Percentiles rank a stretch among this genome's conserved stretches.
Evolutionary conservation across 352 stramenopile genomes (phyloP).

Genomic region (Phytophthora pisi): DNA sequence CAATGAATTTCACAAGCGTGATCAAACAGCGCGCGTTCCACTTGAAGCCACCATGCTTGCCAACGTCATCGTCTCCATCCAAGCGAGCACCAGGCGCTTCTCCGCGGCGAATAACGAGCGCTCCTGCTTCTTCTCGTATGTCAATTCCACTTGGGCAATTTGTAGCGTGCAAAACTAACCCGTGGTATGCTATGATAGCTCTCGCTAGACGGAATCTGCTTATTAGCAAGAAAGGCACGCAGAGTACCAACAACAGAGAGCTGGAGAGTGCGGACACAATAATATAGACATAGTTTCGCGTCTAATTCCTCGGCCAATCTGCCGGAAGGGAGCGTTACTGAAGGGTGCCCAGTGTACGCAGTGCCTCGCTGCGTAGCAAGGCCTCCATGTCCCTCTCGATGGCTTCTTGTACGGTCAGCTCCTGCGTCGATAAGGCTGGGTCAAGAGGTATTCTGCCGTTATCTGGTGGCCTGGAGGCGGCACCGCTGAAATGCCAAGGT

Average conservation of each 20-base stretch:
- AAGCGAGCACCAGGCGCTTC: constrained; percentile 29
- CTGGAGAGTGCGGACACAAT: constrained; percentile 19
- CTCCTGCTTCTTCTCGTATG: constrained; percentile 36
- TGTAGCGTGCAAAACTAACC: not conserved
- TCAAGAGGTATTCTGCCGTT: not conserved
- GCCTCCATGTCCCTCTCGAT: constrained; percentile 34
- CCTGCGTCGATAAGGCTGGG: constrained; percentile 9
- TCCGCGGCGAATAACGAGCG: constrained; percentile 32
- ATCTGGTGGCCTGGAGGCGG: not conserved
- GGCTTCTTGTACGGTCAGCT: constrained; percentile 29
- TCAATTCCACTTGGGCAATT: not conserved
- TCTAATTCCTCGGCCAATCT: not conserved
- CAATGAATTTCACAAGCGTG: constrained; percentile 47
- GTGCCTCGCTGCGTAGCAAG: constrained; percentile 19
- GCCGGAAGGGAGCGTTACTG: not conserved
- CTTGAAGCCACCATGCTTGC: constrained; percentile 41
- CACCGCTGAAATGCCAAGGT: constrained; percentile 4
- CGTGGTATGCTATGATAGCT: constrained; percentile 5
- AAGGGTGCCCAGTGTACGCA: not conserved
- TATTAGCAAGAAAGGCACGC: constrained; percentile 14
- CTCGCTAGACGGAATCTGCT: constrained; percentile 29
- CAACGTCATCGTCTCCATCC: constrained; percentile 25
- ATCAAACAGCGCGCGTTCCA: constrained; percentile 71
- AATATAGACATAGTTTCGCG: constrained; percentile 13
- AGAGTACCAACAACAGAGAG: constrained; percentile 6